These are phyloP conservation scores for Niebla homalea DNA, from an alignment of 495 filamentous ascomycete genomes.

Conservation along the genomic window DNA sequence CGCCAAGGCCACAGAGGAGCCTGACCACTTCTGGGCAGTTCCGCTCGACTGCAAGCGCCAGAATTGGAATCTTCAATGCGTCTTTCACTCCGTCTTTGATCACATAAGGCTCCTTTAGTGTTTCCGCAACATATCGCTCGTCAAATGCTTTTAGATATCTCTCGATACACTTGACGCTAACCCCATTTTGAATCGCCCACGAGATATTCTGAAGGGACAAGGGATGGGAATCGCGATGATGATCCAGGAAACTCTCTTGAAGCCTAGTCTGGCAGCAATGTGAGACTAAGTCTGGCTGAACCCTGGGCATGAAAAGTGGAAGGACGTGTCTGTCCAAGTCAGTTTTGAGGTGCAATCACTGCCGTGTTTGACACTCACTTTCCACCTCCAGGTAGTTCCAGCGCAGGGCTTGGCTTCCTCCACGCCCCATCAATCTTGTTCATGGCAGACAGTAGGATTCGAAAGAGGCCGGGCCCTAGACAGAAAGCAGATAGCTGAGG, in stretches of 20 bases:
- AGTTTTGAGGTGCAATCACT: no score
- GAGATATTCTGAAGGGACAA: not conserved
- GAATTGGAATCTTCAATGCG: not conserved
- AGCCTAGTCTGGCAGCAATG: not conserved
- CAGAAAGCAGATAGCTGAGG: no score
- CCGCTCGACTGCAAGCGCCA: conserved; percentile 12
- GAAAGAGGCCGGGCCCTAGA: no score
- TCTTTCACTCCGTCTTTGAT: not conserved
- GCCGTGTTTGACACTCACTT: no score
- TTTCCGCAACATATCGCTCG: not conserved
- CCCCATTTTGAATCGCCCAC: conserved; percentile 8
- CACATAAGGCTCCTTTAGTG: not conserved
- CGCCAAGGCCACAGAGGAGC: conserved; percentile 10
- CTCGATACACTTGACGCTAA: conserved; percentile 6
- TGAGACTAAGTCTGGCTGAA: not conserved
- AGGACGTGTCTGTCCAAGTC: not conserved
- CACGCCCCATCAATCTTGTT: no score
- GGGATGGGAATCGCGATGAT: not conserved
- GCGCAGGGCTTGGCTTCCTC: no score
- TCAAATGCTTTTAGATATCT: conserved; percentile 4
- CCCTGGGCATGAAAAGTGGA: conserved; percentile 1
- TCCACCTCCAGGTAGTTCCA: no score
- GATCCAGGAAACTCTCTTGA: conserved; percentile 4
- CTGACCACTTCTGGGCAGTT: conserved; percentile 9
- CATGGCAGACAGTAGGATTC: no score